phyloP scores from a whole-genome alignment of 306 rosid species.

The Ochetophila trinervis region DNA sequence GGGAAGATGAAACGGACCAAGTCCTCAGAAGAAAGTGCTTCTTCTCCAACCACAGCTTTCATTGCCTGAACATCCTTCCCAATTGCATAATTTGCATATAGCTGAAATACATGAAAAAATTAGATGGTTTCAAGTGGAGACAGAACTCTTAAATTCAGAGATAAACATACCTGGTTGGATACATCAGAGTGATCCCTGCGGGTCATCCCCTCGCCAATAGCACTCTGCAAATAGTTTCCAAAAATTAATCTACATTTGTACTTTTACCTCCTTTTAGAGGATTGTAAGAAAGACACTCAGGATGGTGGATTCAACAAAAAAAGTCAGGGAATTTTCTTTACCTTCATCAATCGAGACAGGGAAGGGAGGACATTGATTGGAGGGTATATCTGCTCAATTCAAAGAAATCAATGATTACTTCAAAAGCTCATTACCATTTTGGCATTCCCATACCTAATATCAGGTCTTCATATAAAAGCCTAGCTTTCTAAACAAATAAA shows the following conservation, averaged over 20 bases:
- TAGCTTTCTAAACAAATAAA: conserved; percentile 16
- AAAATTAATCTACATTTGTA: conserved; percentile 9
- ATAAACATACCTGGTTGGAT: conserved; percentile 82
- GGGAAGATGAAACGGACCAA: conserved; percentile 49
- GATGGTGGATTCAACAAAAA: conserved; percentile 17
- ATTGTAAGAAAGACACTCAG: background rate
- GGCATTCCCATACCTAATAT: conserved; percentile 5
- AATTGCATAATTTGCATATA: conserved; percentile 98
- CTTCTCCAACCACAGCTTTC: conserved; percentile 99
- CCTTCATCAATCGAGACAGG: conserved; percentile 98
- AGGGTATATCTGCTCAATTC: conserved; percentile 74
- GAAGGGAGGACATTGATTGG: conserved; percentile 99
- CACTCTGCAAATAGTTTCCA: conserved; percentile 72
- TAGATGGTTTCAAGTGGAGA: conserved; percentile 14
- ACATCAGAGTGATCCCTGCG: conserved; percentile 97
- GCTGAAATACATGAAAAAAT: conserved; percentile 44
- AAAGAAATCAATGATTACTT: conserved; percentile 31
- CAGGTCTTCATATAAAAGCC: background rate
- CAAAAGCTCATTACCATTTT: conserved; percentile 23
- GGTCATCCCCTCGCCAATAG: conserved; percentile 99
- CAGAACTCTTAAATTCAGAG: background rate
- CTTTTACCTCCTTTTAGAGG: background rate
- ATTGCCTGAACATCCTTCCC: conserved; percentile 99
- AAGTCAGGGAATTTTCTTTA: conserved; percentile 29
- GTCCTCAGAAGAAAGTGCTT: conserved; percentile 99